These are phyloP conservation scores for Priceomyces haplophilus DNA, from an alignment of 805 yeast species.

Conservation along the genomic window DNA sequence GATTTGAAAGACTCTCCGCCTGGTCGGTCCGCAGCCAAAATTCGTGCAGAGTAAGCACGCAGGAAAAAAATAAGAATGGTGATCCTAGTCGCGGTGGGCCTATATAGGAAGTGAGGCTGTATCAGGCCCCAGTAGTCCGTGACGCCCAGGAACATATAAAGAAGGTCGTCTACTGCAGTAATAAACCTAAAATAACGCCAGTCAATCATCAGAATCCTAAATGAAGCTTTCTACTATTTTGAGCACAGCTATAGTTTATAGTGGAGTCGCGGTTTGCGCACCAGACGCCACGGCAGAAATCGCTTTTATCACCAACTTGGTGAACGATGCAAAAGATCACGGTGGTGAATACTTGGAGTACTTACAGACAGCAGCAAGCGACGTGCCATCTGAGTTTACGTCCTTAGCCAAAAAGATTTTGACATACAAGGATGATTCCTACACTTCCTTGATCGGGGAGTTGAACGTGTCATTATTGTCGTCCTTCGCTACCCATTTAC, in stretches of 20 bases:
- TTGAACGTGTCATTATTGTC: conserved; percentile 20
- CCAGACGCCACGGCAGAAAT: conserved; percentile 9
- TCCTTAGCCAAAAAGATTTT: conserved; percentile 28
- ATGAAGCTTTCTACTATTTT: conserved; percentile 2
- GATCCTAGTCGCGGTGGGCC: neutral
- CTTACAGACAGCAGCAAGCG: conserved; percentile 22
- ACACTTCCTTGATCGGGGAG: conserved; percentile 31
- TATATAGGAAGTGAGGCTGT: neutral
- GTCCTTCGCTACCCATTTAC: conserved; percentile 32
- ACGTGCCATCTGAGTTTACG: conserved; percentile 27
- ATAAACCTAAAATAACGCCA: too few relatives aligned
- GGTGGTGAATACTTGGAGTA: conserved; percentile 25
- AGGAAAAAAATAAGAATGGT: neutral
- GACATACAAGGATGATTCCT: conserved; percentile 34
- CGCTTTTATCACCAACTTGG: conserved; percentile 33
- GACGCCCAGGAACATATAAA: neutral
- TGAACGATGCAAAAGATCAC: conserved; percentile 29
- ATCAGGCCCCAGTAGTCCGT: neutral
- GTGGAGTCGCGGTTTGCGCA: conserved; percentile 1
- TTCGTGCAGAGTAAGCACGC: neutral
- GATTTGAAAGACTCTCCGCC: too few relatives aligned
- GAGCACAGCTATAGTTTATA: conserved; percentile 1
- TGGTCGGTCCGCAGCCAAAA: too few relatives aligned
- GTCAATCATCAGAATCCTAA: neutral
- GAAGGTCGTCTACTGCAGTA: too few relatives aligned